These are phyloP conservation scores for Capsicum pubescens DNA, from an alignment of 257 asterid species.

Conservation along the genomic window DNA sequence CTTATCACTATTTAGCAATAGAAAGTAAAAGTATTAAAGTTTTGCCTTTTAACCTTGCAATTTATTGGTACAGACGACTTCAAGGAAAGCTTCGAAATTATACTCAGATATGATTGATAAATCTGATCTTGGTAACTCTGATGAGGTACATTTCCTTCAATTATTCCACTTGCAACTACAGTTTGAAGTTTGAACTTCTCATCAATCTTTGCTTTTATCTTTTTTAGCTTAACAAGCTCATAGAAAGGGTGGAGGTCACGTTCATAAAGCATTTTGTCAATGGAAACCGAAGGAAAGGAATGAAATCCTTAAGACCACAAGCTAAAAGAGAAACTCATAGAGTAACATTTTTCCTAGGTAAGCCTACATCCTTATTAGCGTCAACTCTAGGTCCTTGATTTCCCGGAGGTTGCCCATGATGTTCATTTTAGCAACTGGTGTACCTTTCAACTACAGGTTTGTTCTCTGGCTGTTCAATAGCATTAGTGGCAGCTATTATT, in stretches of 20 bases:
- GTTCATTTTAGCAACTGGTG: background rate
- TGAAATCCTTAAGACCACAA: conserved; percentile 62
- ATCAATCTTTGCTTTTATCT: background rate
- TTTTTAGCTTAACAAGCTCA: conserved; percentile 57
- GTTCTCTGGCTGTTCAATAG: conserved; percentile 75
- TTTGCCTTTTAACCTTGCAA: background rate
- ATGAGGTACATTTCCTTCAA: conserved; percentile 58
- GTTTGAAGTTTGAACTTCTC: conserved; percentile 24
- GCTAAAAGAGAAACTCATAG: conserved; percentile 70
- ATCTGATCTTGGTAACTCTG: conserved; percentile 69
- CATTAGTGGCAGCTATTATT: conserved; percentile 58
- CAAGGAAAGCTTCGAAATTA: conserved; percentile 76
- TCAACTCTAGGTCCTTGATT: background rate
- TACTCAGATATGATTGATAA: conserved; percentile 76
- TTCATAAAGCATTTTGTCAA: conserved; percentile 74
- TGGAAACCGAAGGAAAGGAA: conserved; percentile 78
- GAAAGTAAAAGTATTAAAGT: background rate
- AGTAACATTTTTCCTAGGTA: conserved; percentile 76
- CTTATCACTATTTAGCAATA: background rate
- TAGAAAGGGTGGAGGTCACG: conserved; percentile 63
- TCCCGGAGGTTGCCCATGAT: background rate
- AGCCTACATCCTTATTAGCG: conserved; percentile 9
- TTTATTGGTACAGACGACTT: conserved; percentile 55
- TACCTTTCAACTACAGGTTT: conserved; percentile 55
- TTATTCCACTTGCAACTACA: conserved; percentile 2